Percentiles rank a stretch among this genome's conserved stretches.
These are phyloP conservation scores for Cyberlindnera saturnus DNA, from an alignment of 805 yeast genomes.

Conservation along the genomic window DNA sequence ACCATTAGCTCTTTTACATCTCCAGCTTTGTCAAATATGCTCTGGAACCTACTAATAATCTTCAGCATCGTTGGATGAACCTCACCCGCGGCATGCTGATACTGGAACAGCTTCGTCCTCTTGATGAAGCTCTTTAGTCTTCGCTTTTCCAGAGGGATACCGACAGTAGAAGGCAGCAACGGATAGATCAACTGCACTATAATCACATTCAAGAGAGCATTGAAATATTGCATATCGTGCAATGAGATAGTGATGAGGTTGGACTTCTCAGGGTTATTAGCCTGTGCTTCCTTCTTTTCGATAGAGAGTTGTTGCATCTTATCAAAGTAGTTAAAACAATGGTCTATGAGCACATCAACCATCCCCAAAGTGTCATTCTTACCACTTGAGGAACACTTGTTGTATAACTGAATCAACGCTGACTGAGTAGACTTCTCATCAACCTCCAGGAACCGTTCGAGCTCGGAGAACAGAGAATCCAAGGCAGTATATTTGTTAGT, in stretches of 20 bases:
- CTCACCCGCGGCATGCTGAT: conserved; percentile 6
- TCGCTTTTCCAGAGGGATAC: conserved; percentile 60
- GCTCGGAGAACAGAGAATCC: conserved; percentile 26
- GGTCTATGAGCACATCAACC: conserved; percentile 1
- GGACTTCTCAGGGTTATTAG: conserved; percentile 12
- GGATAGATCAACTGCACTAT: conserved; percentile 71
- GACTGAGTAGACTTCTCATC: conserved; percentile 8
- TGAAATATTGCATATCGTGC: conserved; percentile 76
- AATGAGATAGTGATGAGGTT: conserved; percentile 57
- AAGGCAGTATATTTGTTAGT: conserved; percentile 25
- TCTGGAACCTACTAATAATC: conserved; percentile 16
- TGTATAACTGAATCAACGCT: conserved; percentile 11
- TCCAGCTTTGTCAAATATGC: conserved; percentile 22
- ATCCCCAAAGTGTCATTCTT: not conserved
- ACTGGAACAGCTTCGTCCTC: conserved; percentile 11
- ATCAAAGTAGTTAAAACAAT: conserved; percentile 7
- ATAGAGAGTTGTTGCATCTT: conserved; percentile 15
- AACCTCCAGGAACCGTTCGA: conserved; percentile 17
- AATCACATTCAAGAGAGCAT: conserved; percentile 55
- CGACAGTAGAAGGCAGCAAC: conserved; percentile 47
- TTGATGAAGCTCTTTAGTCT: conserved; percentile 43
- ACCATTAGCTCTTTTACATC: conserved; percentile 39
- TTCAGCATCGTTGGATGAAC: not conserved
- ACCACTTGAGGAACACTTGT: not conserved
- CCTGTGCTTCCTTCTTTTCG: not conserved